Evolutionary conservation across 208 protist species (phyloP).

Genomic region (Leishmania gerbilli): DNA sequence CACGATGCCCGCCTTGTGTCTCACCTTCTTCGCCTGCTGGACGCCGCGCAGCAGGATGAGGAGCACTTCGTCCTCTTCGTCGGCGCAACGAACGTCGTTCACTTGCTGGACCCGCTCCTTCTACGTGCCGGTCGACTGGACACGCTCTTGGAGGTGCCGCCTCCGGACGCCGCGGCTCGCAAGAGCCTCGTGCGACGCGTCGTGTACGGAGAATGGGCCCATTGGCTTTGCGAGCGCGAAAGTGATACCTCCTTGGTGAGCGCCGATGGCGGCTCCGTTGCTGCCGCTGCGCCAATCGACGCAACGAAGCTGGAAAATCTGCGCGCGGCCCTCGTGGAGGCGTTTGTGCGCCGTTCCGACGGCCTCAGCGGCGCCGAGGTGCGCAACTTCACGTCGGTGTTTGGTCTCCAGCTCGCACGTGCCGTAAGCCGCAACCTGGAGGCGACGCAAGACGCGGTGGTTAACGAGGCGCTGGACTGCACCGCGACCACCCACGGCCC

Average conservation of each 20-base stretch:
- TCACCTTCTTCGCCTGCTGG: conserved; percentile 74
- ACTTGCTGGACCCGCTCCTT: conserved; percentile 69
- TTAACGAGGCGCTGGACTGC: background rate
- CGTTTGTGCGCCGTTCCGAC: conserved; percentile 46
- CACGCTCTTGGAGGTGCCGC: conserved; percentile 67
- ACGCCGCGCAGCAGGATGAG: conserved; percentile 63
- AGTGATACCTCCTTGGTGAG: too few relatives aligned
- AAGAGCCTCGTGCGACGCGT: conserved; percentile 43
- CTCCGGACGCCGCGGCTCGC: conserved; percentile 57
- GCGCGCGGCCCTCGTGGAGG: conserved; percentile 30
- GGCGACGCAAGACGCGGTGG: background rate
- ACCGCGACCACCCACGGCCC: background rate
- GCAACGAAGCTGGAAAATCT: background rate
- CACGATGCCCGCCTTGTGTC: conserved; percentile 75
- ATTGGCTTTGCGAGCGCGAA: conserved; percentile 40
- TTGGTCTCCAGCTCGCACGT: conserved; percentile 51
- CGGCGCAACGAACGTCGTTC: conserved; percentile 78
- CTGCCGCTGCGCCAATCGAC: background rate
- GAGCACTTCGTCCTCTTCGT: conserved; percentile 73
- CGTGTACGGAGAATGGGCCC: conserved; percentile 66
- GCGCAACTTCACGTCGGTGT: conserved; percentile 52
- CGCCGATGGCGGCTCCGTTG: background rate
- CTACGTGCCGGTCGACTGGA: conserved; percentile 83
- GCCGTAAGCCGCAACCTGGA: conserved; percentile 6
- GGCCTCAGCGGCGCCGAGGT: conserved; percentile 64